Evolutionary conservation across 441 rosid species (phyloP).

Genomic region (Eruca vesicaria): DNA sequence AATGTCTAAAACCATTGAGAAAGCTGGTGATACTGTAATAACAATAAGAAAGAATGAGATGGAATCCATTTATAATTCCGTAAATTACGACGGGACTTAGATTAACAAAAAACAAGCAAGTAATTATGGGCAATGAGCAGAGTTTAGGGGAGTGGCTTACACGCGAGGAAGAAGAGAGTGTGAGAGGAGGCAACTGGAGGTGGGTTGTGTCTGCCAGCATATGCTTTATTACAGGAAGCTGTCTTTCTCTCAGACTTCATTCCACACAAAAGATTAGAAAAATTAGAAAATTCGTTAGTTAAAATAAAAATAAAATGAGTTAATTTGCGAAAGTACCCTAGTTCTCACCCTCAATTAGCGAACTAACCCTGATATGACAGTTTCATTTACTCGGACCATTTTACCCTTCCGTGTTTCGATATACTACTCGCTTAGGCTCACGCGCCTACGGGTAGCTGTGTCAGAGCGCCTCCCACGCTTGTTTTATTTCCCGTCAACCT

Average conservation of each 20-base stretch:
- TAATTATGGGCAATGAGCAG: not conserved
- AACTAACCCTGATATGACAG: too few species aligned
- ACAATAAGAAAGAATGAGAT: not conserved
- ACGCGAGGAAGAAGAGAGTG: slow-evolving; percentile 11
- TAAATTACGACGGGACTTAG: slow-evolving; percentile 22
- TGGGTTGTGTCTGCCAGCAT: slow-evolving; percentile 32
- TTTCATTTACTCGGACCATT: too few species aligned
- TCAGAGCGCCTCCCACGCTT: too few species aligned
- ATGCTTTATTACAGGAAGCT: slow-evolving; percentile 34
- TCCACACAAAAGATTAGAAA: slow-evolving; percentile 28
- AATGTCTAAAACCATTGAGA: not conserved
- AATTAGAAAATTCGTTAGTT: not conserved
- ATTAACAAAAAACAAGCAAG: not conserved
- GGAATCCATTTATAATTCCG: slow-evolving; percentile 21
- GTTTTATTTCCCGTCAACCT: too few species aligned
- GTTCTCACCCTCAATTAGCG: too few species aligned
- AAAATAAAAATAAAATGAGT: not conserved
- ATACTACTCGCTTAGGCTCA: too few species aligned
- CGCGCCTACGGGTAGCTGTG: too few species aligned
- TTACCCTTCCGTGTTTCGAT: too few species aligned
- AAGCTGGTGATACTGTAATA: slow-evolving; percentile 6
- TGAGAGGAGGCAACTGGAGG: slow-evolving; percentile 7
- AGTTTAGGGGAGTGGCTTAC: not conserved
- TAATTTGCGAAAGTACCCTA: too few species aligned
- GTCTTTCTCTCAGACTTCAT: slow-evolving; percentile 26